Evolutionary conservation across 331 rosid genomes (phyloP), one percentile per base, ranked within the genome.

Genomic region (Rosa hybrid): DNA sequence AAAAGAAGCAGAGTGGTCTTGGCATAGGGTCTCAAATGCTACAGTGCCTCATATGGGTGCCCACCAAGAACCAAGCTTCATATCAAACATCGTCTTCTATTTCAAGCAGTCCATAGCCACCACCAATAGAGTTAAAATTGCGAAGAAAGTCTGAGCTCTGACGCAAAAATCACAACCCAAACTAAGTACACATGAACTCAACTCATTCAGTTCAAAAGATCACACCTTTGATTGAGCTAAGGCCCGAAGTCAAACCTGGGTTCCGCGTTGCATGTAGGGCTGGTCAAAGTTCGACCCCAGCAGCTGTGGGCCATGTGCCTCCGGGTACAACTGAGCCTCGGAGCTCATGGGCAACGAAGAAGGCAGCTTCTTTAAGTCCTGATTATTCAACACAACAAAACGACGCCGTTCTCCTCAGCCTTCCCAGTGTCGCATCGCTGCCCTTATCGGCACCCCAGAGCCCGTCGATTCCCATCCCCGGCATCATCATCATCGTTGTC

Each of bases 331-430:
- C 20, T 82, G 91, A 8, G 86, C 78, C 34, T 82, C 86, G 2
- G 94, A 77, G 73, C 74, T 78, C 68, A 92, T 80, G 6, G 92
- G 85, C 67, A 83, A 71, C 8, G 97, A 79, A 12, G 91, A 79
- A 11, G 98, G 99, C 82, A 96, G 91, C 90, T 93, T 97, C 89
- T 82, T 91, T 42, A 96, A 72, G 87, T 93, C 99, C 92, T 94
- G 87, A 44, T 44, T 10, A 64, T 67, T 0, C 75, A 25, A 78
- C 71, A 13, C 12, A 4, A 0, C 16, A 27, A 51, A 34, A 83
- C 50, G 20, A 83, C 80, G 68, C 77, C 77, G 46, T 30, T 48
- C 34, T 30, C 34, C 34, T 30, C 3, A 1, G 3, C 34, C 34
- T 30, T 30, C 34, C 34, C 34, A 30, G 0, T 30, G 34, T 2